Base-by-base conservation (phyloP, 139 green algal species). In the Limnomonas spitsbergensis region DNA sequence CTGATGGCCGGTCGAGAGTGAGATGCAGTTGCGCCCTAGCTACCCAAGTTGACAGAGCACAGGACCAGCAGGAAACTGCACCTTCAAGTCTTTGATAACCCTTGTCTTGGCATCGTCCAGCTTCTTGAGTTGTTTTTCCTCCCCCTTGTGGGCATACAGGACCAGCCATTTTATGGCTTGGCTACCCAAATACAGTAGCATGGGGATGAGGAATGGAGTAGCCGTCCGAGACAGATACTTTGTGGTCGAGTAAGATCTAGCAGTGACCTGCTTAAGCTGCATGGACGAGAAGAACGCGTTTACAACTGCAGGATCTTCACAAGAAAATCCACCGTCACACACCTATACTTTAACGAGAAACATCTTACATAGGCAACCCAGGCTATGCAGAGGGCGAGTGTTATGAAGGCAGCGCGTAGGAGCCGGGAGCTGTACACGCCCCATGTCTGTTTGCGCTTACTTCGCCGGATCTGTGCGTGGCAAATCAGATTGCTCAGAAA, bases 101-200 rank as follows among this genome's bases (percentile, higher is more conserved):
- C 42, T 75, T 29, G 4, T 75, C 32, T 42, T 47, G 26, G 42
- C 29, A 34, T 47, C 31, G 4, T n/a, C 70, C 29, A 76, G 38
- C 70, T 61, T 61, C n/a, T 71, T 71, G 27, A 71, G 61, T 35
- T 34, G 61, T 20, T 71, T 38, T 6, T 71, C 61, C 24, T 71
- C 61, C 24, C 61, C 9, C 26, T 32, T 6, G 9, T 71, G 27
- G 9, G 20, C 14, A 29, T 7, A 61, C 20, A 29, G 14, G 14
- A 61, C 14, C 20, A 61, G 47, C 47, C 47, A 61, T 61, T 29
- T 14, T 20, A 61, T 29, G 47, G 20, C 20, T 61, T 61, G 14
- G 20, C 47, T 20, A 14, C 14, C 20, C 14, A 20, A 61, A 20
- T 61, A 61, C 20, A 61, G 20, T 29, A 61, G 14, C 14, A 20